phyloP scores from a whole-genome alignment of 768 basidiomycete genomes.

The Agrocybe chaxingu region DNA sequence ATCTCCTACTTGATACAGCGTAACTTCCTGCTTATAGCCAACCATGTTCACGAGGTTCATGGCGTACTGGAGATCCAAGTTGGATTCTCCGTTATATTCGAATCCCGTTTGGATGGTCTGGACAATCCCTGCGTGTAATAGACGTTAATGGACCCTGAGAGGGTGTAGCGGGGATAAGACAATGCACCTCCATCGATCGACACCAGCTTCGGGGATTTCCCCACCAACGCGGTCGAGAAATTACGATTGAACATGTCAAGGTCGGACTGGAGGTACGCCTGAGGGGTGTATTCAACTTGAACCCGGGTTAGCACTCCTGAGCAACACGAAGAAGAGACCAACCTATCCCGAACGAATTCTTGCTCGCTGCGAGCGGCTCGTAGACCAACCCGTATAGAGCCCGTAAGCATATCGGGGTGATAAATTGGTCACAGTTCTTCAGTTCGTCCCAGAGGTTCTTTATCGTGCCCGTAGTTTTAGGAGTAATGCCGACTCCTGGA shows the following conservation, averaged over 20 bases:
- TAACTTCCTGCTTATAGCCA: constrained; percentile 26
- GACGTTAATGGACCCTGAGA: neutral
- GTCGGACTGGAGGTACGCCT: constrained; percentile 42
- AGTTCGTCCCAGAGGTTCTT: constrained; percentile 17
- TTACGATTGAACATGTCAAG: constrained; percentile 39
- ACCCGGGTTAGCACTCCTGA: neutral
- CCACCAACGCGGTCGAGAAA: constrained; percentile 29
- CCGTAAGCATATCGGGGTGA: constrained; percentile 35
- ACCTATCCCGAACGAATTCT: constrained; percentile 39
- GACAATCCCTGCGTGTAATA: constrained; percentile 28
- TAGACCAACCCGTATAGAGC: constrained; percentile 35
- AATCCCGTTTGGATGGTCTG: constrained; percentile 35
- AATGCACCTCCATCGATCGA: constrained; percentile 29
- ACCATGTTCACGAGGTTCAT: constrained; percentile 39
- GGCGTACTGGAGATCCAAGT: constrained; percentile 52
- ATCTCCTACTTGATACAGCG: constrained; percentile 41
- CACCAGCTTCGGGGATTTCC: constrained; percentile 27
- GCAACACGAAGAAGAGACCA: constrained; percentile 1
- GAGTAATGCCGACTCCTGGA: constrained; percentile 21
- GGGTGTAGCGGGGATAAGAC: constrained; percentile 9
- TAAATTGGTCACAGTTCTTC: constrained; percentile 26
- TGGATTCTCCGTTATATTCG: constrained; percentile 46
- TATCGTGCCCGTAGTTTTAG: constrained; percentile 21
- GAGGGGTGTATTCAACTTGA: constrained; percentile 50
- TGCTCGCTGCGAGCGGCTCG: constrained; percentile 22